Base-by-base conservation (phyloP, 306 rosid genomes). In the Quercus alba region DNA sequence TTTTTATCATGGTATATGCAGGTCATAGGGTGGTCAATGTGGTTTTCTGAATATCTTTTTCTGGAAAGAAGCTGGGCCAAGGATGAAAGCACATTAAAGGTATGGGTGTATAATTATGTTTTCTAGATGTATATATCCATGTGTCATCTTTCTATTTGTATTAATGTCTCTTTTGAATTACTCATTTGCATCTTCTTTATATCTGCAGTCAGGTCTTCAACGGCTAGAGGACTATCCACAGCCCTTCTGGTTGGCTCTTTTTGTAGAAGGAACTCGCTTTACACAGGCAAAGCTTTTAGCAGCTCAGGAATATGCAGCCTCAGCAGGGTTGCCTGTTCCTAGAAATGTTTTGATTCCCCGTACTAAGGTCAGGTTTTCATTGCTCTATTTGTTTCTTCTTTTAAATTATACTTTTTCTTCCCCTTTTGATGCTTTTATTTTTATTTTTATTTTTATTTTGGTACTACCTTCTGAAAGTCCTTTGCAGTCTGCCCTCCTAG, bases 21-120 rank as follows among this genome's bases (percentile, higher is more conserved):
- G 98, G 98, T 94, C 56, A 85, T 94, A 86, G 98, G 98, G 72
- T 94, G 98, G 98, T 94, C 98, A 71, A 94, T 94, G 98, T 92
- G 97, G 97, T 94, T 94, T 83, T 89, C 97, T 71, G 98, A 92
- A 78, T 94, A 94, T 81, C 94, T 94, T 77, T 94, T 92, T 75
- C 75, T 94, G 83, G 98, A 92, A 87, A 91, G 98, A 91, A 94
- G 82, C 80, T 94, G 98, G 98, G 98, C 91, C 55, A 91, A 92
- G 87, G 98, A 94, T 91, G 97, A 94, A 87, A 84, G 77, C 70
- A 94, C 97, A 51, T 76, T 94, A 80, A 92, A 92, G 92, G 98
- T 92, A 87, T 59, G 83, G 38, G 64, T 73, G 61, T 78, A 44
- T 72, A 28, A 17, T 54, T 59, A 63, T 25, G 17, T 57, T 66